Evolutionary conservation across 352 stramenopile genomes (phyloP), one percentile per base, ranked within the genome.

Genomic region (Phytophthora sansomeana): DNA sequence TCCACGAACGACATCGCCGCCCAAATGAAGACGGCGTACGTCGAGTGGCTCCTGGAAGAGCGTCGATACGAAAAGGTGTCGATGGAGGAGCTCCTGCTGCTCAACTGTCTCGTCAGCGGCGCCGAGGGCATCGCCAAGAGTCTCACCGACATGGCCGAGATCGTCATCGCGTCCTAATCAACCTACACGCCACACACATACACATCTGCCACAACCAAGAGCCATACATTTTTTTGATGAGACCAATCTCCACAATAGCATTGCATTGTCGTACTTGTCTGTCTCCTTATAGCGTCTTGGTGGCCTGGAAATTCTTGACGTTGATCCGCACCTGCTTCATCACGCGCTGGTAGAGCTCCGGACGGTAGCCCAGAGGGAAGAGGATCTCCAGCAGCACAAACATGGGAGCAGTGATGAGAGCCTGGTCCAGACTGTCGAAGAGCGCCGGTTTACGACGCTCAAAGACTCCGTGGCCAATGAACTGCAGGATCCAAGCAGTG

Each of bases 311-410:
- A 29, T 66, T 71, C 56, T 79, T 74, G 52, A 95, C 68, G 56
- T 93, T 92, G 58, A 87, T 71, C 33, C 74, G 65, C 16, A 77
- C 83, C 57, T 93, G 83, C 44, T 81, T 75, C 63, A 78, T 69
- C 14, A 92, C 80, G 24, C 75, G 77, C 39, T 83, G 55, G 68
- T 91, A 85, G 9, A 97, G 75, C 16, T 93, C 73, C 1, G 70
- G 80, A 43, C 85, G 87, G 69, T 96, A 97, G 21, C 90, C 90
- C 2, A 96, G 60, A 8, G 75, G 69, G 56, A 96, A 93, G 5
- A 97, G 63, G 13, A 91, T 67, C 58, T 97, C 89, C 7, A 97
- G 75, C 39, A 96, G 64, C 64, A 97, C 90, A 55, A 97, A 97
- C 69, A 97, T 85, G 3, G 90, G 90, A 2, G 91, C 91, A 1